Conservation (phyloP, 345 rosid genomes). For the Citrus sp. region DNA sequence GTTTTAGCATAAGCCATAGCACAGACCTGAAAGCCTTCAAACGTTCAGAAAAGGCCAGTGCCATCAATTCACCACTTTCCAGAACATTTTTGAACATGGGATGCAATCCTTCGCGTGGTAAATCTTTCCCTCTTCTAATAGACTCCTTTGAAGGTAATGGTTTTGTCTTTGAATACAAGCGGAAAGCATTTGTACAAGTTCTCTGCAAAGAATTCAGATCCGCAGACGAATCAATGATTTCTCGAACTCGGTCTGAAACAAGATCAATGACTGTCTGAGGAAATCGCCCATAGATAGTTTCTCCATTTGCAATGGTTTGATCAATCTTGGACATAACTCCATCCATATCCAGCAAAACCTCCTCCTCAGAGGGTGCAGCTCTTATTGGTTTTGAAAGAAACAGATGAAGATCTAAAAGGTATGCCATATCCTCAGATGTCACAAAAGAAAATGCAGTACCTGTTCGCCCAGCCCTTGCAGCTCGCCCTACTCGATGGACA, state of each 20-base stretch:
- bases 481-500: slow-evolving; percentile 95
- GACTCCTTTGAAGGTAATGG: slow-evolving; percentile 89
- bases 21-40: slow-evolving; percentile 79
- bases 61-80: slow-evolving; percentile 82
- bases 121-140: slow-evolving; percentile 75
- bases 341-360: slow-evolving; percentile 79
- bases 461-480: slow-evolving; percentile 91
- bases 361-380: slow-evolving; percentile 91
- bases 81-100: slow-evolving; percentile 73
- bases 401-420: slow-evolving; percentile 86
- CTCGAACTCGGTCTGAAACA: slow-evolving; percentile 66
- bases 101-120: slow-evolving; percentile 85
- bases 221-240: slow-evolving; percentile 74
- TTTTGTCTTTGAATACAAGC: slow-evolving; percentile 81
- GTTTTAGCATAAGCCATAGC: background rate
- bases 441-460: slow-evolving; percentile 91
- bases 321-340: slow-evolving; percentile 68
- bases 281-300: slow-evolving; percentile 88
- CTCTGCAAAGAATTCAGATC: slow-evolving; percentile 67
- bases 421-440: slow-evolving; percentile 89
- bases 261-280: slow-evolving; percentile 89
- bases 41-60: slow-evolving; percentile 89
- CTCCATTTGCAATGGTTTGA: slow-evolving; percentile 72
- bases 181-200: slow-evolving; percentile 81
- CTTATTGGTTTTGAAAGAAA: slow-evolving; percentile 84